Conservation (phyloP, 352 stramenopile genomes). For the Globisporangium mamillatum region DNA sequence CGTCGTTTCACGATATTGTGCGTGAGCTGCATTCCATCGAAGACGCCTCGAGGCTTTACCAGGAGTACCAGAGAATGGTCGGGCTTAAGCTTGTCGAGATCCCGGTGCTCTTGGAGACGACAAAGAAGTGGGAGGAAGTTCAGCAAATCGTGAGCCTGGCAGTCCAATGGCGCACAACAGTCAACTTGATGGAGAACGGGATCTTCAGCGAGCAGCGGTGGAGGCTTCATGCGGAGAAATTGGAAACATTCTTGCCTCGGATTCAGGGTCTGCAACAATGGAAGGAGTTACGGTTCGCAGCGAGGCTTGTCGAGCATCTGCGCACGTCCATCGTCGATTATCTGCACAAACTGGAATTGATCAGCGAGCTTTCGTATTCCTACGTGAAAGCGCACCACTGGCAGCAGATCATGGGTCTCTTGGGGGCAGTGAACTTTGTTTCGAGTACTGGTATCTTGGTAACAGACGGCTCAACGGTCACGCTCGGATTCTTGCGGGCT, state of each 20-base stretch:
- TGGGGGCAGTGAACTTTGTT: slow-evolving; percentile 51
- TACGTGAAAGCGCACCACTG: slow-evolving; percentile 57
- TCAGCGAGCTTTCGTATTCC: slow-evolving; percentile 48
- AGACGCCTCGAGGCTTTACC: slow-evolving; percentile 52
- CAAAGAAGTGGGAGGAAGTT: slow-evolving; percentile 46
- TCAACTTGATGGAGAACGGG: slow-evolving; percentile 57
- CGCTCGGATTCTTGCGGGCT: slow-evolving; percentile 47
- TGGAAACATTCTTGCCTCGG: slow-evolving; percentile 33
- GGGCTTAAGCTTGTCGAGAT: slow-evolving; percentile 61
- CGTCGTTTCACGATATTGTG: slow-evolving; percentile 46
- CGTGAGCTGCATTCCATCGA: slow-evolving; percentile 47
- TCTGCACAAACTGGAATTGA: slow-evolving; percentile 41
- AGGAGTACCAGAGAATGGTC: slow-evolving; percentile 71
- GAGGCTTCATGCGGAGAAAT: slow-evolving; percentile 32
- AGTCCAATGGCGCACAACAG: slow-evolving; percentile 39
- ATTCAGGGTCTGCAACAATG: slow-evolving; percentile 34
- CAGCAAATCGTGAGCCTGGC: slow-evolving; percentile 54
- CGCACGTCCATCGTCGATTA: slow-evolving; percentile 35
- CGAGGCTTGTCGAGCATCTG: slow-evolving; percentile 39
- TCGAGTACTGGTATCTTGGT: slow-evolving; percentile 46
- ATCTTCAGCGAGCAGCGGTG: slow-evolving; percentile 70
- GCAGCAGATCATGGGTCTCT: slow-evolving; percentile 51
- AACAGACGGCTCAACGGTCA: slow-evolving; percentile 48
- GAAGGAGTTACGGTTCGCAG: slow-evolving; percentile 27
- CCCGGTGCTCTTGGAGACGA: slow-evolving; percentile 40